Base-by-base conservation (phyloP, 257 asterid species). In the Solanum piurae region DNA sequence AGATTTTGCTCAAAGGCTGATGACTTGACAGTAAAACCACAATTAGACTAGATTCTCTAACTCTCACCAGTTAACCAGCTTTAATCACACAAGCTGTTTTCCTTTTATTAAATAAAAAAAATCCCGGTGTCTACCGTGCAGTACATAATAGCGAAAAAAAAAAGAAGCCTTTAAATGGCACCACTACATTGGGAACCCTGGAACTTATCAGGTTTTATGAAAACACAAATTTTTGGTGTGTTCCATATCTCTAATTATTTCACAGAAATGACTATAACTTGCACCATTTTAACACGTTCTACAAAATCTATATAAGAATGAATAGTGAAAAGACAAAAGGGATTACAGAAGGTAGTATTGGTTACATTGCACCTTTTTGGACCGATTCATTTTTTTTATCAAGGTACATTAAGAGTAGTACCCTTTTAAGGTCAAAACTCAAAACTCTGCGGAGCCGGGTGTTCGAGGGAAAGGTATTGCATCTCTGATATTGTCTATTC, bases 401-500 rank as follows among this genome's bases (percentile, higher is more conserved):
- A 82, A 82, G 29, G 14, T 80, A 49, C 36, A 46, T 27, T 18
- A 46, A 27, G 4, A 79, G 85, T 27, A 42, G 85, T 79, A 77
- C 37, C 34, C 68, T 46, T 49, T 9, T 44, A 29, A 64, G n/a
- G 86, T 8, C 66, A 25, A 38, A 88, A 79, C 37, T 95, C 94
- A 97, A 90, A 97, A 96, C 83, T 97, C 99, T 77, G 99, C 99
- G 0, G 98, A 94, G 77, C 98, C 99, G 71, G 99, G 98, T 11
- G 99, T 89, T 31, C 99, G 91, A 40, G 99, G 99, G 88, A 97
- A 97, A 87, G 99, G 98, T 83, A 96, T 97, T 20, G 97, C 97
- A 89, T 97, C 99, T 90, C 98, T 91, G 58, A 96, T 97, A 77
- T 96, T 97, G 83, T 97, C 99, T 46, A 95, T 90, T 46, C 99